Base-by-base conservation (phyloP, 208 protist species). In the Leishmania guyanensis region DNA sequence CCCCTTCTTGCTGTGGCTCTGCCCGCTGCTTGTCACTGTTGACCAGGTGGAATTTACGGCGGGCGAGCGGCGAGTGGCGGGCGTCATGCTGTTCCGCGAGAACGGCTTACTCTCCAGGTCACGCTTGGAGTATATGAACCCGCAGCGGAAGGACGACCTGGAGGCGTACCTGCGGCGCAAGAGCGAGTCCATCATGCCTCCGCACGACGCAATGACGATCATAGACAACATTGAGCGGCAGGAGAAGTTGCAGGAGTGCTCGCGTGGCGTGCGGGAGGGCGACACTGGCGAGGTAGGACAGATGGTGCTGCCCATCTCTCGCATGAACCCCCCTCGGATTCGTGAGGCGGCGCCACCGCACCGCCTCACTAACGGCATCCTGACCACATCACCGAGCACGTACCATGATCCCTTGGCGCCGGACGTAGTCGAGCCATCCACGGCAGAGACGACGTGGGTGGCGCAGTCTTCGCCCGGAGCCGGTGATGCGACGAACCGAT, bases 1-100 rank as follows among this genome's bases (percentile, higher is more conserved):
- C 8, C 84, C 93, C 5, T 91, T 90, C 79, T 46, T 94, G 65
- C 87, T 97, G 14, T 96, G 88, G 79, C 87, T 97, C 36, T 71
- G 88, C 51, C 94, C 94, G 16, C 78, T 90, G 22, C 84, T 95
- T 12, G 58, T 77, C 10, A 89, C 83, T 2, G 69, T 94, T 62
- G 94, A 97, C 77, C 79, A 84, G 43, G 77, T 80, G 5, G 80
- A 88, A 43, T 79, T 95, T 46, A 90, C 86, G 0, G 5, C 33
- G 6, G 83, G 84, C 17, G 92, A 97, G 84, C 86, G 86, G 36
- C 81, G 87, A 20, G 83, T 83, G 33, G 89, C 91, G 14, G 73
- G 51, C n/a, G 22, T 39, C 12, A 71, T 46, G 26, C 88, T 97
- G 29, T 97, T 97, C 69, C 90, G 94, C 17, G 83, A 91, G 48